phyloP scores from a whole-genome alignment of 768 basidiomycete genomes.

The Xanthoconium purpureum region DNA sequence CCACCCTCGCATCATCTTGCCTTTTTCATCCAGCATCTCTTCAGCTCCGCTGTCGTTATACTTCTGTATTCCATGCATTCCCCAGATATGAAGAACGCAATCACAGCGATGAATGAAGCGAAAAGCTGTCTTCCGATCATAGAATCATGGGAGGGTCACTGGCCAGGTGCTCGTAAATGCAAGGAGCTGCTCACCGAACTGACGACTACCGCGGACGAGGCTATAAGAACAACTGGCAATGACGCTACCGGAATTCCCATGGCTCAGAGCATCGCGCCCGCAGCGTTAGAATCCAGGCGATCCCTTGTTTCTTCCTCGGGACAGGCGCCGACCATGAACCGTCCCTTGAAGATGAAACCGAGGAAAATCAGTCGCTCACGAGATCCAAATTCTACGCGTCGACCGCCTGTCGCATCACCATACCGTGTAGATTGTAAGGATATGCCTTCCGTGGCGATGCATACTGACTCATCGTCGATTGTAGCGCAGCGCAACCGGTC shows the following conservation, averaged over 20 bases:
- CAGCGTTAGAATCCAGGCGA: slow-evolving; percentile 50
- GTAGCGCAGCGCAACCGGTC: slow-evolving; percentile 69
- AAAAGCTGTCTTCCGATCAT: slow-evolving; percentile 67
- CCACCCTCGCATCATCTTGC: slow-evolving; percentile 85
- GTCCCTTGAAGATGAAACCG: slow-evolving; percentile 47
- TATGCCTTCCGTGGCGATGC: not conserved
- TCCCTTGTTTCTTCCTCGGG: slow-evolving; percentile 47
- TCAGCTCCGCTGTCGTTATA: slow-evolving; percentile 85
- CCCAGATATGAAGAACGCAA: slow-evolving; percentile 58
- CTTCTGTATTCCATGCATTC: slow-evolving; percentile 85
- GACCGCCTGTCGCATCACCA: slow-evolving; percentile 57
- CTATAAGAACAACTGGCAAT: slow-evolving; percentile 41
- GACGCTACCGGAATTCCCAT: slow-evolving; percentile 25
- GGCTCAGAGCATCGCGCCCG: slow-evolving; percentile 27
- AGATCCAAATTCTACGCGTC: slow-evolving; percentile 51
- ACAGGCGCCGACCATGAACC: slow-evolving; percentile 45
- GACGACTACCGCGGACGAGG: slow-evolving; percentile 65
- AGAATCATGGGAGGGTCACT: slow-evolving; percentile 78
- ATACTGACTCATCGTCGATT: slow-evolving; percentile 17
- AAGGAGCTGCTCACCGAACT: slow-evolving; percentile 75
- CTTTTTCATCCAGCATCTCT: slow-evolving; percentile 86
- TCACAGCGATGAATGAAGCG: slow-evolving; percentile 79
- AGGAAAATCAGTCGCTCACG: slow-evolving; percentile 57
- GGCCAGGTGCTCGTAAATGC: slow-evolving; percentile 88
- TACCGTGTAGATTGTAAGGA: slow-evolving; percentile 64